Evolutionary conservation across 2,329 filamentous ascomycete species (phyloP).

Genomic region (Sphaerulina musiva): DNA sequence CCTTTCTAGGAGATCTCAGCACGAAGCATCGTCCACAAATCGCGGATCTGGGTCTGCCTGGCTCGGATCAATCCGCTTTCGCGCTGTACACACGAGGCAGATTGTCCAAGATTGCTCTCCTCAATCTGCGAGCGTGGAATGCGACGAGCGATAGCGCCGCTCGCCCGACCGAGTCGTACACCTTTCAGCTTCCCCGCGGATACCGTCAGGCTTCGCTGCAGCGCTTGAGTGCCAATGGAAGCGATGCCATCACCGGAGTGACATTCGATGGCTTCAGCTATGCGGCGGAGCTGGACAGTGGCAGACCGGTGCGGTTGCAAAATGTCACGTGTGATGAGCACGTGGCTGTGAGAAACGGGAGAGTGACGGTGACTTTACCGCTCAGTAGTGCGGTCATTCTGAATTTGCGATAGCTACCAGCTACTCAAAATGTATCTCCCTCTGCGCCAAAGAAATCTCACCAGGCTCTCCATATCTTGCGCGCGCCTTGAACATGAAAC

Average conservation of each 20-base stretch:
- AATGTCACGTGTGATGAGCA: slow-evolving; percentile 52
- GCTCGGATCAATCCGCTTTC: slow-evolving; percentile 48
- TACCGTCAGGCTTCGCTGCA: slow-evolving; percentile 36
- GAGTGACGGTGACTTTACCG: slow-evolving; percentile 25
- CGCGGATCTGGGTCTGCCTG: slow-evolving; percentile 41
- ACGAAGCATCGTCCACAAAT: slow-evolving; percentile 36
- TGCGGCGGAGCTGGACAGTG: slow-evolving; percentile 52
- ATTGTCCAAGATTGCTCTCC: slow-evolving; percentile 47
- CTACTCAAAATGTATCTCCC: background rate
- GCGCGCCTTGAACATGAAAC: too few relatives aligned
- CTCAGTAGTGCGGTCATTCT: slow-evolving; percentile 3
- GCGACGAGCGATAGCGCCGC: slow-evolving; percentile 27
- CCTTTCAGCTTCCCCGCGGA: slow-evolving; percentile 36
- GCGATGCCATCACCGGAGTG: slow-evolving; percentile 56
- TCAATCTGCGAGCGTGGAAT: slow-evolving; percentile 57
- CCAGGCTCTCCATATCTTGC: background rate
- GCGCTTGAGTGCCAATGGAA: slow-evolving; percentile 54
- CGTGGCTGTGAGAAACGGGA: slow-evolving; percentile 28
- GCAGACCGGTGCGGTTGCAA: slow-evolving; percentile 46
- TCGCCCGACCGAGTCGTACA: slow-evolving; percentile 37
- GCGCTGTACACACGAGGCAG: slow-evolving; percentile 45
- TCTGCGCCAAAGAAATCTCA: background rate
- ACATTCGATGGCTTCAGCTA: slow-evolving; percentile 58
- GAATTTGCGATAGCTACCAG: background rate
- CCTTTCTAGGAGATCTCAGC: slow-evolving; percentile 45